Evolutionary conservation across 768 basidiomycete genomes (phyloP).

Genomic region (Trametes coccinea): DNA sequence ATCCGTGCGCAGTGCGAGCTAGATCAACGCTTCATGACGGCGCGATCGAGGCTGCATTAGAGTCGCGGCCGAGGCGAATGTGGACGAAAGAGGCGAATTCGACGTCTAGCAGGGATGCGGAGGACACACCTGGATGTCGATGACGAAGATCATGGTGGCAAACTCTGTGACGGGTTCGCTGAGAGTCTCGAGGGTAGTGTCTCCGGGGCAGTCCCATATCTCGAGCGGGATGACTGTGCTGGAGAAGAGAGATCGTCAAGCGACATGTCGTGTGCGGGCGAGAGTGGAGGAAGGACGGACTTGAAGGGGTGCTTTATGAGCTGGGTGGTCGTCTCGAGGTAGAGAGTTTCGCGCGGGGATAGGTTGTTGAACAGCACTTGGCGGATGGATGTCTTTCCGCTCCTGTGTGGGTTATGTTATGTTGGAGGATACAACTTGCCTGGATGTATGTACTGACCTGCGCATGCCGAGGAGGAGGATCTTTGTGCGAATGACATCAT

Average conservation of each 20-base stretch:
- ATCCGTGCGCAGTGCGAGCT: background rate
- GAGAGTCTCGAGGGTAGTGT: slow-evolving; percentile 76
- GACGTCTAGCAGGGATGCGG: no score
- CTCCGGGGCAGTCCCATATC: slow-evolving; percentile 94
- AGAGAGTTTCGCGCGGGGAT: slow-evolving; percentile 83
- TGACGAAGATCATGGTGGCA: slow-evolving; percentile 86
- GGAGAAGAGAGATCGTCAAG: slow-evolving; percentile 13
- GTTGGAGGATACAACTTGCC: no score
- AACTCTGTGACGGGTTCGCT: slow-evolving; percentile 76
- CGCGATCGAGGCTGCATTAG: no score
- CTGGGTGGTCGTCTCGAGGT: slow-evolving; percentile 83
- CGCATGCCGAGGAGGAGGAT: slow-evolving; percentile 73
- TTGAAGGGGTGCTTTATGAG: slow-evolving; percentile 75
- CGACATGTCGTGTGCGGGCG: slow-evolving; percentile 1
- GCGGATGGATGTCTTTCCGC: slow-evolving; percentile 90
- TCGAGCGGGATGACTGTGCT: slow-evolving; percentile 92
- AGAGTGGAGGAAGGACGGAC: slow-evolving; percentile 47
- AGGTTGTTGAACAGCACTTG: slow-evolving; percentile 90
- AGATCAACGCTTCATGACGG: background rate
- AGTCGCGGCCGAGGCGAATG: no score
- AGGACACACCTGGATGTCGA: slow-evolving; percentile 83
- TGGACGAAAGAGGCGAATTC: no score
- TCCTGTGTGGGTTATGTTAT: slow-evolving; percentile 46
- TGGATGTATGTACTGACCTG: slow-evolving; percentile 43
- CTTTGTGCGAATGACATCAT: slow-evolving; percentile 51